These are phyloP conservation scores for Penicillium paradoxum DNA, from an alignment of 495 filamentous ascomycete species.

Conservation along the genomic window DNA sequence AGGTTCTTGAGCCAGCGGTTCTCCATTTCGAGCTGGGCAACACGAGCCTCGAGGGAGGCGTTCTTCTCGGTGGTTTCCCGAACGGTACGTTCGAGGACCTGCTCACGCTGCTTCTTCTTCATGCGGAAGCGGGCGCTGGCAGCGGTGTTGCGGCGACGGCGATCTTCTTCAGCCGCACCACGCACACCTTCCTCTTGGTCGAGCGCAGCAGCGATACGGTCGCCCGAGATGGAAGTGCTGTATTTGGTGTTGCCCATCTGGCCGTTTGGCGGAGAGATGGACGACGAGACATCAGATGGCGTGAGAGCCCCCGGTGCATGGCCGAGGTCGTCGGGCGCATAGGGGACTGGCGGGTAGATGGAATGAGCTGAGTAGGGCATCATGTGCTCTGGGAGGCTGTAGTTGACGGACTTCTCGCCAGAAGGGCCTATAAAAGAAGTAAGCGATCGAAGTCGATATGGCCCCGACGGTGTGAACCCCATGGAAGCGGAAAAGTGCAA, in stretches of 20 bases:
- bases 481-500: conserved; percentile 15
- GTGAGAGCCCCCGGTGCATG: conserved; percentile 37
- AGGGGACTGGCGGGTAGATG: conserved; percentile 44
- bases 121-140: conserved; percentile 91
- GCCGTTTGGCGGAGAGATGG: conserved; percentile 46
- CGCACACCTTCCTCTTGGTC: conserved; percentile 52
- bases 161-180: conserved; percentile 89
- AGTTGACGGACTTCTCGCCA: conserved; percentile 43
- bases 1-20: conserved; percentile 96
- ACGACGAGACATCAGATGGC: conserved; percentile 45
- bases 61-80: conserved; percentile 91
- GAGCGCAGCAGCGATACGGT: conserved; percentile 39
- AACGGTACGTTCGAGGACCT: conserved; percentile 81
- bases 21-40: conserved; percentile 86
- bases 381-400: conserved; percentile 41
- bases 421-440: conserved; percentile 21
- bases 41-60: conserved; percentile 67
- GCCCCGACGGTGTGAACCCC: conserved; percentile 8
- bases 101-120: conserved; percentile 99
- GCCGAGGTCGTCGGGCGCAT: conserved; percentile 39
- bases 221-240: conserved; percentile 42
- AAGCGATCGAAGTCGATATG: conserved; percentile 23
- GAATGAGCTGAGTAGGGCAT: conserved; percentile 42
- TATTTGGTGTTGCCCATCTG: conserved; percentile 45
- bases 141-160: conserved; percentile 92